These are phyloP conservation scores for Ganoderma leucocontextum DNA, from an alignment of 1,284 basidiomycete genomes.

Conservation along the genomic window DNA sequence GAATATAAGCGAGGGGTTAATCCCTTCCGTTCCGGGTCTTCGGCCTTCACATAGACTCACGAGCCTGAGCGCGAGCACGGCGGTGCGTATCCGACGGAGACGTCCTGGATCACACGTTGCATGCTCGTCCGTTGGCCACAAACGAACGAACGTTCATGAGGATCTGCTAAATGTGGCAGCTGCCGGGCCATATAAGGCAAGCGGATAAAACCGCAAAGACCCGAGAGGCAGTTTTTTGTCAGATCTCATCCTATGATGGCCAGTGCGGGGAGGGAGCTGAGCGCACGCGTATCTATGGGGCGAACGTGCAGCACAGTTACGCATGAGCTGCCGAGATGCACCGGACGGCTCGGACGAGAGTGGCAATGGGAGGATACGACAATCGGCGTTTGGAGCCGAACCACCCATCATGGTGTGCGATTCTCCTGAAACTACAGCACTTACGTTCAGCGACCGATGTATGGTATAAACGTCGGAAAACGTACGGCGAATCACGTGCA, in stretches of 20 bases:
- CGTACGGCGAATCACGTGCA: not conserved
- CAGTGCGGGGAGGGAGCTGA: not conserved
- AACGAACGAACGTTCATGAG: constrained; percentile 31
- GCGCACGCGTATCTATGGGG: not conserved
- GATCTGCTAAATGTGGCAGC: constrained; percentile 22
- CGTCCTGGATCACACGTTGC: constrained; percentile 23
- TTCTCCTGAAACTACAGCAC: not conserved
- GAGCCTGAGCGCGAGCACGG: not conserved
- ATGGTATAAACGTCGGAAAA: not conserved
- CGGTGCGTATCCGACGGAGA: not conserved
- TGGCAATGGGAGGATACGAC: not conserved
- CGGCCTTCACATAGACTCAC: not conserved
- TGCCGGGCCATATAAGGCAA: constrained; percentile 19
- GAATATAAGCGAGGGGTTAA: constrained; percentile 10
- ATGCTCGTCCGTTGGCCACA: constrained; percentile 16
- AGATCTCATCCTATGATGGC: not conserved
- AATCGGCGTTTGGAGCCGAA: not conserved
- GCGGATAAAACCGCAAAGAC: not conserved
- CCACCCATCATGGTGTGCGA: not conserved
- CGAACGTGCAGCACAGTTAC: constrained; percentile 6
- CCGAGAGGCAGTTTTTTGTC: constrained; percentile 10
- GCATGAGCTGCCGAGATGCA: not conserved
- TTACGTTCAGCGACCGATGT: not conserved
- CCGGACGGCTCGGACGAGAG: not conserved
- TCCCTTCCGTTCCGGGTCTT: not conserved